These are phyloP conservation scores for Stagonosporopsis cucurbitacearum DNA, from an alignment of 2,329 filamentous ascomycete species.

Conservation along the genomic window DNA sequence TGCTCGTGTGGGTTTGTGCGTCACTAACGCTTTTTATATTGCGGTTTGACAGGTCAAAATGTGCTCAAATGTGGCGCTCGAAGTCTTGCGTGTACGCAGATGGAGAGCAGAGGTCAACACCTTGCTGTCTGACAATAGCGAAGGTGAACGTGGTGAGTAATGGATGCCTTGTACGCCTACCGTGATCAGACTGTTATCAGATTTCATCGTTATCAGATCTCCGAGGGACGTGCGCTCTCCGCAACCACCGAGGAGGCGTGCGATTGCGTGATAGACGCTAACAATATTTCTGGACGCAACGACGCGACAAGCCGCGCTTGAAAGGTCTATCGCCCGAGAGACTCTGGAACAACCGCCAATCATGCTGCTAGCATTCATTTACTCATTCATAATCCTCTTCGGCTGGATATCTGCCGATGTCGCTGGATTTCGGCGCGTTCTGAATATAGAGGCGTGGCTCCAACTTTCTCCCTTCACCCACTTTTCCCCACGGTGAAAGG, in stretches of 20 bases:
- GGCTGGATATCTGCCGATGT: conserved; percentile 39
- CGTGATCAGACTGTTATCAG: too few relatives aligned
- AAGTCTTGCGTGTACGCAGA: background rate
- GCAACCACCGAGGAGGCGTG: conserved; percentile 19
- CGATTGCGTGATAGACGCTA: conserved; percentile 41
- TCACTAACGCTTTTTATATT: background rate
- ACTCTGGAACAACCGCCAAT: conserved; percentile 34
- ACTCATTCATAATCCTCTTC: conserved; percentile 31
- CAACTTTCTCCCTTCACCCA: conserved; percentile 19
- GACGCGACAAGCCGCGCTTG: conserved; percentile 35
- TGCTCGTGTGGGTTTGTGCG: background rate
- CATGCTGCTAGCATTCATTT: conserved; percentile 28
- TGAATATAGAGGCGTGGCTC: conserved; percentile 22
- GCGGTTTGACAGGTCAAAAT: background rate
- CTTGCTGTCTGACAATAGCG: background rate
- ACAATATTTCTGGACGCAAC: conserved; percentile 33
- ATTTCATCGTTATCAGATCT: conserved; percentile 23
- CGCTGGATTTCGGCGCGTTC: conserved; percentile 32
- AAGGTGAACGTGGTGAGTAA: background rate
- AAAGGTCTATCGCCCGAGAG: conserved; percentile 35
- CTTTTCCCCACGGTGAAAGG: conserved; percentile 26
- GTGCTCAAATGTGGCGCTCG: background rate
- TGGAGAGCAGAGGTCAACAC: background rate
- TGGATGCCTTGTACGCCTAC: background rate
- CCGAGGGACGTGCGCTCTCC: conserved; percentile 31